Percentiles rank a stretch among this genome's conserved stretches.
Conservation (phyloP, 805 yeast genomes). For the Phaffomyces opuntiae region DNA sequence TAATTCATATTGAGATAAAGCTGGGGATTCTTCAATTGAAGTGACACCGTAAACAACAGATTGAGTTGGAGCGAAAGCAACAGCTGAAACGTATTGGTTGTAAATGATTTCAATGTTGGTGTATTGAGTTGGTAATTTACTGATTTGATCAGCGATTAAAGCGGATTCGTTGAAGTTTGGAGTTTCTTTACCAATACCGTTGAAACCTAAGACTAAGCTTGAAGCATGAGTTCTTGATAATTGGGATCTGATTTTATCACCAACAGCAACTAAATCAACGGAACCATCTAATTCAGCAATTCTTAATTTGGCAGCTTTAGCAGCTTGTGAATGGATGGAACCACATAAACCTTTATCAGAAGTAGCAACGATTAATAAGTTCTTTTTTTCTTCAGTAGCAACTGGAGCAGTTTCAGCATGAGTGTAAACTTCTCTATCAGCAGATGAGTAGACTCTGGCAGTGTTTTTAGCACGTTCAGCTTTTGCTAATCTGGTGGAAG, state of each 20-base stretch:
- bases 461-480: slow-evolving; percentile 93
- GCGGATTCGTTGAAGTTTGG: slow-evolving; percentile 91
- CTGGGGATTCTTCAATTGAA: slow-evolving; percentile 78
- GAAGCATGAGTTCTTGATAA: slow-evolving; percentile 74
- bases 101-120: slow-evolving; percentile 72
- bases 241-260: slow-evolving; percentile 92
- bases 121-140: slow-evolving; percentile 50
- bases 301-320: slow-evolving; percentile 77
- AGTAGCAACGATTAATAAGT: slow-evolving; percentile 79
- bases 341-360: slow-evolving; percentile 99
- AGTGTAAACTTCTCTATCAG: slow-evolving; percentile 72
- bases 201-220: slow-evolving; percentile 66
- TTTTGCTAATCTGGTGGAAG: slow-evolving; percentile 91
- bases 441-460: slow-evolving; percentile 76
- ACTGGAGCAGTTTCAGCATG: slow-evolving; percentile 71
- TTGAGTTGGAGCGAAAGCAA: slow-evolving; percentile 79
- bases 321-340: slow-evolving; percentile 91
- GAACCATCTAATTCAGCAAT: slow-evolving; percentile 48
- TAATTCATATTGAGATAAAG: slow-evolving; percentile 73
- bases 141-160: slow-evolving; percentile 78
- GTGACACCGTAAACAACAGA: slow-evolving; percentile 61
- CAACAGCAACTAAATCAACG: slow-evolving; percentile 79
- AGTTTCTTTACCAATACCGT: slow-evolving; percentile 93
- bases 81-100: slow-evolving; percentile 84
- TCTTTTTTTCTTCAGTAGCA: slow-evolving; percentile 46